Evolutionary conservation across 2,329 filamentous ascomycete genomes (phyloP).

Genomic region (Fusarium sp.): DNA sequence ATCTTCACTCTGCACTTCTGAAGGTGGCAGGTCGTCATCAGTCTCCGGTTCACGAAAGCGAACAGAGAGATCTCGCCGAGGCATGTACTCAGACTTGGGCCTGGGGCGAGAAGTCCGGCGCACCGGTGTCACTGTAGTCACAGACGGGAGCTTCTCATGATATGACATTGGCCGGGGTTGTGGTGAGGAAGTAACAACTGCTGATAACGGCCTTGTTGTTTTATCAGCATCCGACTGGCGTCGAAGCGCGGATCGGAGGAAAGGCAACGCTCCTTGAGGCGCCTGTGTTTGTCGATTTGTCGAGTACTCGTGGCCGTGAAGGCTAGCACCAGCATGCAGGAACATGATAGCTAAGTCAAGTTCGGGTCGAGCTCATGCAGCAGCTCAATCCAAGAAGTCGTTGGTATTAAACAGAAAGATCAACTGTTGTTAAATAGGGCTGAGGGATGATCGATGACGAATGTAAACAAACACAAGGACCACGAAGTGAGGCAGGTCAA

Average conservation of each 20-base stretch:
- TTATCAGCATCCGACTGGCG: constrained; percentile 49
- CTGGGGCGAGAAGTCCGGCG: constrained; percentile 43
- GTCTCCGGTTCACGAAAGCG: constrained; percentile 58
- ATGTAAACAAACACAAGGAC: background rate
- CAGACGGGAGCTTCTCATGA: constrained; percentile 40
- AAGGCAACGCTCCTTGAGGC: constrained; percentile 52
- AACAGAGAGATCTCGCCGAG: constrained; percentile 57
- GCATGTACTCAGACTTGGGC: constrained; percentile 55
- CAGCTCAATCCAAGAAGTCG: constrained; percentile 14
- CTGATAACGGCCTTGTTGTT: constrained; percentile 28
- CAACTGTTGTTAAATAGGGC: background rate
- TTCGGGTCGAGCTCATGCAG: constrained; percentile 35
- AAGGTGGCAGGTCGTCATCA: constrained; percentile 41
- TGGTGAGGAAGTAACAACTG: constrained; percentile 22
- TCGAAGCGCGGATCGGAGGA: constrained; percentile 58
- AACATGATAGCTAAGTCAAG: constrained; percentile 60
- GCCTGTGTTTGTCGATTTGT: constrained; percentile 50
- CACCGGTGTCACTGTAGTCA: constrained; percentile 24
- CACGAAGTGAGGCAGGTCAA: constrained; percentile 17
- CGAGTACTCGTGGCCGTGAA: constrained; percentile 71
- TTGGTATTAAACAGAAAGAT: background rate
- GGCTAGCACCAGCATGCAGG: constrained; percentile 68
- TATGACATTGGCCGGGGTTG: constrained; percentile 42
- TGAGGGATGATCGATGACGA: background rate
- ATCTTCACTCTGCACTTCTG: constrained; percentile 58